Evolutionary conservation across 306 rosid species (phyloP).

Genomic region (Canavalia ensiformis): DNA sequence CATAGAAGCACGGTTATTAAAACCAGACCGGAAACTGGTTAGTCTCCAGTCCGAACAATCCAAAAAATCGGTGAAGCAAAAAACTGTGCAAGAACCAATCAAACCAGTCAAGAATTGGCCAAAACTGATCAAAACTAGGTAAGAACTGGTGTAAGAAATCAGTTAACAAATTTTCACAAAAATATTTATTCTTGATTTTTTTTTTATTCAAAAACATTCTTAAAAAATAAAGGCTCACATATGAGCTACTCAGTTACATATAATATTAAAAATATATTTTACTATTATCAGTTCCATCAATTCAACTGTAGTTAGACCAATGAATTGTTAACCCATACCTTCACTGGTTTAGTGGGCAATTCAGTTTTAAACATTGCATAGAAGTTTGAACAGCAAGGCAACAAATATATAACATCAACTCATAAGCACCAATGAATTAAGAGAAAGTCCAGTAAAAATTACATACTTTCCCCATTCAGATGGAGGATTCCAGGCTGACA

Average conservation of each 20-base stretch:
- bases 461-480: constrained; percentile 93
- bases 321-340: neutral
- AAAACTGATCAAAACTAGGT: neutral
- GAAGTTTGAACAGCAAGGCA: constrained; percentile 31
- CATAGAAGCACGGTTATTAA: neutral
- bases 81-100: neutral
- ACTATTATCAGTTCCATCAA: too few species aligned
- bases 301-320: neutral
- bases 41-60: neutral
- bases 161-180: neutral
- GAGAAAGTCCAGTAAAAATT: constrained; percentile 44
- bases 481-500: constrained; percentile 98
- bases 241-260: neutral
- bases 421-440: constrained; percentile 47
- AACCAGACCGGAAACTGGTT: neutral
- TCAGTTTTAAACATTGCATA: neutral
- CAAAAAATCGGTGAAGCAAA: neutral
- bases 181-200: neutral
- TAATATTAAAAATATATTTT: neutral
- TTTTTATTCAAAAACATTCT: neutral
- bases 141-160: neutral
- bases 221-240: neutral
- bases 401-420: constrained; percentile 41
- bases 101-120: too few species aligned
- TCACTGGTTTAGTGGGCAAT: neutral